phyloP scores from a whole-genome alignment of 345 rosid genomes.

The Turnera subulata region DNA sequence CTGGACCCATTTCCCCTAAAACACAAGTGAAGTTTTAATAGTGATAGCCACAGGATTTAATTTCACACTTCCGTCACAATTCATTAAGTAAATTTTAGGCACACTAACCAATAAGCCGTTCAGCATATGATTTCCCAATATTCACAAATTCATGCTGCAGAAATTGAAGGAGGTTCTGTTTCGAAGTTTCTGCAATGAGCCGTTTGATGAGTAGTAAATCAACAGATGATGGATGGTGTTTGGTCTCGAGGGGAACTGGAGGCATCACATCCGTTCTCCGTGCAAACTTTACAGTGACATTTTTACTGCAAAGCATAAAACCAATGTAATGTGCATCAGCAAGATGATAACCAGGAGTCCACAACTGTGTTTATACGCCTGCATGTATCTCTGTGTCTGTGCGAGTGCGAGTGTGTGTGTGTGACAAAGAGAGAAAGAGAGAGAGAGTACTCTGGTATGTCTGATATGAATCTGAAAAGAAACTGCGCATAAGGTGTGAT shows the following conservation, averaged over 20 bases:
- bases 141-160: slow-evolving; percentile 95
- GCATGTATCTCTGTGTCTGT: no score
- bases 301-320: slow-evolving; percentile 53
- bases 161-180: slow-evolving; percentile 78
- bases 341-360: not conserved
- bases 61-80: not conserved
- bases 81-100: not conserved
- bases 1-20: slow-evolving; percentile 96
- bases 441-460: slow-evolving; percentile 63
- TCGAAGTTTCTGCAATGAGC: slow-evolving; percentile 81
- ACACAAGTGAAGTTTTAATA: slow-evolving; percentile 4
- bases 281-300: slow-evolving; percentile 72
- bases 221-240: slow-evolving; percentile 96
- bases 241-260: slow-evolving; percentile 89
- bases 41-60: not conserved
- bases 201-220: slow-evolving; percentile 90
- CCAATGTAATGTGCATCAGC: slow-evolving; percentile 6
- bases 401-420: no score
- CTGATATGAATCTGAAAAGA: slow-evolving; percentile 73
- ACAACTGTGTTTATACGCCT: no score
- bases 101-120: slow-evolving; percentile 65
- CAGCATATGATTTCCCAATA: slow-evolving; percentile 74
- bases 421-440: slow-evolving; percentile 5
- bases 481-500: slow-evolving; percentile 95
- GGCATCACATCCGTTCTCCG: slow-evolving; percentile 95